These are phyloP conservation scores for Pisolithus thermaeus DNA, from an alignment of 1,284 basidiomycete genomes.

Conservation along the genomic window DNA sequence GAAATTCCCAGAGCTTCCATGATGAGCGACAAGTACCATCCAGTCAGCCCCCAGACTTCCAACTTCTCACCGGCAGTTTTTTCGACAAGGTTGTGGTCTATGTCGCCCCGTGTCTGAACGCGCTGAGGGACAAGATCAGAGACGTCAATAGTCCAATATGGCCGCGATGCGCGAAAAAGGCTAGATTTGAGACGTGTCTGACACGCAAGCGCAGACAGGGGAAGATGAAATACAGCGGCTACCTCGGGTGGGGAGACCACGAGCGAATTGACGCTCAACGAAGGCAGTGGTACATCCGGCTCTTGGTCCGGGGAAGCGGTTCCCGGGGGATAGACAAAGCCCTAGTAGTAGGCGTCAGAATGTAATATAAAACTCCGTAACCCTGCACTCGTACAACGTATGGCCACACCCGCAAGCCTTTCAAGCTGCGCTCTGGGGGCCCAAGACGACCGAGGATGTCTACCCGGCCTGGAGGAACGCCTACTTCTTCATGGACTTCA, in stretches of 20 bases:
- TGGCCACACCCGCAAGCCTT: slow-evolving; percentile 65
- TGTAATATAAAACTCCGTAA: slow-evolving; percentile 10
- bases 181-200: slow-evolving; percentile 43
- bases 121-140: slow-evolving; percentile 47
- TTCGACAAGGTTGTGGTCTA: slow-evolving; percentile 18
- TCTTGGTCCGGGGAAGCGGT: background rate
- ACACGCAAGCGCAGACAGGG: slow-evolving; percentile 46
- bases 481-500: slow-evolving; percentile 72
- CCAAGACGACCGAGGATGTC: slow-evolving; percentile 62
- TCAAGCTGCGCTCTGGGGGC: slow-evolving; percentile 54
- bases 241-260: slow-evolving; percentile 59
- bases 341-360: slow-evolving; percentile 35
- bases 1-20: slow-evolving; percentile 25
- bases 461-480: slow-evolving; percentile 49
- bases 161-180: slow-evolving; percentile 50
- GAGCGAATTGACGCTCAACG: slow-evolving; percentile 50
- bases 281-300: slow-evolving; percentile 49
- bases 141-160: slow-evolving; percentile 67
- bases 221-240: slow-evolving; percentile 63
- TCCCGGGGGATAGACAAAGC: slow-evolving; percentile 45
- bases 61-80: slow-evolving; percentile 35
- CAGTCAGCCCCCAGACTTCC: slow-evolving; percentile 78
- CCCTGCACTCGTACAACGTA: slow-evolving; percentile 50
- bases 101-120: slow-evolving; percentile 17
- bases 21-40: slow-evolving; percentile 68